phyloP scores from a whole-genome alignment of 2,329 filamentous ascomycete genomes.

The Ophiostoma pallidulum region DNA sequence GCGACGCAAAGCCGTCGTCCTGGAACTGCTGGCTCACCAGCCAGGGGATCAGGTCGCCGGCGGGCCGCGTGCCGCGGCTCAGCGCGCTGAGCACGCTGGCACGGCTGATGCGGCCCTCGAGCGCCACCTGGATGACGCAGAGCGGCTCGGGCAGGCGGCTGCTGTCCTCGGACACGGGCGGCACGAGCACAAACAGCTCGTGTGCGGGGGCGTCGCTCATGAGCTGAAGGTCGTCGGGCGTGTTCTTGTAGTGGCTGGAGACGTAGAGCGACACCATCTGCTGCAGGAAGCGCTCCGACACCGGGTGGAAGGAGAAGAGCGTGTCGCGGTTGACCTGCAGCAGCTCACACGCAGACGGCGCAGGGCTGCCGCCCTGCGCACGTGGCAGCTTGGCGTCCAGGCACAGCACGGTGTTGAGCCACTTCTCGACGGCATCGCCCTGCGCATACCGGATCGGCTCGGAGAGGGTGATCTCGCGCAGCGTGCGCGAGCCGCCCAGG shows the following conservation, averaged over 20 bases:
- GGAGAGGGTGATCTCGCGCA: slow-evolving; percentile 84
- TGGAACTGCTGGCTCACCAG: slow-evolving; percentile 97
- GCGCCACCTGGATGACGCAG: slow-evolving; percentile 85
- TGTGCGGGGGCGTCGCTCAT: slow-evolving; percentile 98
- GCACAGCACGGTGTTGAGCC: slow-evolving; percentile 90
- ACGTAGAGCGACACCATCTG: slow-evolving; percentile 98
- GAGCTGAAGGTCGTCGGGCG: slow-evolving; percentile 92
- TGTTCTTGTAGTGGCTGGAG: slow-evolving; percentile 96
- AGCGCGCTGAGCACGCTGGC: slow-evolving; percentile 86
- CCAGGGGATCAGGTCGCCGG: slow-evolving; percentile 95
- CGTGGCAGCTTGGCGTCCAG: slow-evolving; percentile 81
- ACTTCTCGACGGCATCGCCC: slow-evolving; percentile 87
- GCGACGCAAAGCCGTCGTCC: slow-evolving; percentile 87
- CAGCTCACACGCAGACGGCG: slow-evolving; percentile 84
- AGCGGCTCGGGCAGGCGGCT: slow-evolving; percentile 82
- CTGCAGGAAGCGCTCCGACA: slow-evolving; percentile 93
- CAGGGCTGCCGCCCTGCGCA: slow-evolving; percentile 70
- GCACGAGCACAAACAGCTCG: slow-evolving; percentile 88
- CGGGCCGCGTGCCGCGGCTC: slow-evolving; percentile 77
- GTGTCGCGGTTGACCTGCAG: slow-evolving; percentile 94
- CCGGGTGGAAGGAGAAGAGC: slow-evolving; percentile 93
- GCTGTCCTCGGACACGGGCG: slow-evolving; percentile 68
- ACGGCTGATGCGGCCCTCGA: slow-evolving; percentile 90
- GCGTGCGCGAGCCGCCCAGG: slow-evolving; percentile 41
- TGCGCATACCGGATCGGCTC: slow-evolving; percentile 93